Evolutionary conservation across 1,139 yeast species (phyloP), one percentile per base, ranked within the genome.

Genomic region (Saccharomyces hybrid): DNA sequence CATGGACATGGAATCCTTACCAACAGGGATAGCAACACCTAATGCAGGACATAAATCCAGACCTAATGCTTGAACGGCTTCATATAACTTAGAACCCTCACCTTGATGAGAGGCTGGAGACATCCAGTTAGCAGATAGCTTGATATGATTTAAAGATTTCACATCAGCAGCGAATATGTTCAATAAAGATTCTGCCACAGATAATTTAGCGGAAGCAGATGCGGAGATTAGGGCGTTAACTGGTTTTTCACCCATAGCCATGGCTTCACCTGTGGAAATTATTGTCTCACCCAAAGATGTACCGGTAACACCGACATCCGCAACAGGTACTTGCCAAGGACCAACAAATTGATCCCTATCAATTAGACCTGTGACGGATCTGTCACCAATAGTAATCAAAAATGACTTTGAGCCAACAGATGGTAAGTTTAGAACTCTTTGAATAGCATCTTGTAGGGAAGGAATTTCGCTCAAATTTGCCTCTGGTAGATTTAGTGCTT

Each of bases 261-360:
- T 76, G 9, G 99, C 96, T 75, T 95, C 99, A 77, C 99, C 99
- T 26, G 96, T 85, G 11, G 74, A 64, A 57, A 85, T 72, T 52
- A 87, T 73, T 6, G 78, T 76, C 53, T 83, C 86, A 48, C 71
- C 97, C 54, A 89, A 79, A 2, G 97, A 88, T 0, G 98, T 85
- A 57, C 88, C 85, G 20, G 99, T 91, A 54, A 93, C 97, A 72
- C 96, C 99, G 55, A 90, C 97, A 70, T 95, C 98, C 14, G 99
- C 95, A 26, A 95, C 99, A 48, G 99, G 99, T 4, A 87, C 91
- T 77, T 95, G 99, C 98, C 99, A 95, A 67, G 99, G 99, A 49
- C 99, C 99, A 57, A 95, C 98, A 86, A 91, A 86, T 76, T 95
- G 99, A 70, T 95, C 99, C 70, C 99, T 85, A 66, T 95, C 98